Conservation (phyloP, 2,329 filamentous ascomycete genomes). For the Arthroderma sp. region DNA sequence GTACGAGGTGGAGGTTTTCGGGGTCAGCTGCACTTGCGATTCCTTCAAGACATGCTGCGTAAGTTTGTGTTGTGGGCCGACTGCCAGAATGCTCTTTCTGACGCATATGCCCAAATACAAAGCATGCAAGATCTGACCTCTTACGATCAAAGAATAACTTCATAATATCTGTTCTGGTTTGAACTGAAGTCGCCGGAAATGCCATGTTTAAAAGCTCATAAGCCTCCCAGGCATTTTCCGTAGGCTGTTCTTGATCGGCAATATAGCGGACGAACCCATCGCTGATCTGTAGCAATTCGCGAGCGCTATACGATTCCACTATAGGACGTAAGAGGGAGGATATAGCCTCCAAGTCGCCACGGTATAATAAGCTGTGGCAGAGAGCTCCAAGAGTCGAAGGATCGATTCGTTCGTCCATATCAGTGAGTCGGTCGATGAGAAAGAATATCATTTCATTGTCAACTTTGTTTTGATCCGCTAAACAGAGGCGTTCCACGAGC, state of each 20-base stretch:
- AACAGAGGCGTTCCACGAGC: slow-evolving; percentile 34
- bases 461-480: slow-evolving; percentile 60
- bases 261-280: slow-evolving; percentile 56
- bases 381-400: slow-evolving; percentile 61
- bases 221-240: slow-evolving; percentile 47
- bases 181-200: slow-evolving; percentile 50
- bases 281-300: slow-evolving; percentile 55
- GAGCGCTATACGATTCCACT: slow-evolving; percentile 23
- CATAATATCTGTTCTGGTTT: slow-evolving; percentile 61
- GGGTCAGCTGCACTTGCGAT: slow-evolving; percentile 48
- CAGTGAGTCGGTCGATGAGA: slow-evolving; percentile 60
- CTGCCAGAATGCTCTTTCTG: slow-evolving; percentile 50
- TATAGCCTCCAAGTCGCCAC: slow-evolving; percentile 64
- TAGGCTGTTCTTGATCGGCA: slow-evolving; percentile 43
- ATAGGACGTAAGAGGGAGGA: slow-evolving; percentile 70
- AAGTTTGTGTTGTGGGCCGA: slow-evolving; percentile 60
- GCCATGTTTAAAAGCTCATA: slow-evolving; percentile 46
- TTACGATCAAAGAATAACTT: slow-evolving; percentile 63
- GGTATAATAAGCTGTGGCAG: slow-evolving; percentile 58
- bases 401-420: slow-evolving; percentile 55
- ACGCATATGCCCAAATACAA: slow-evolving; percentile 92
- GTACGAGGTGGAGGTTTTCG: slow-evolving; percentile 58
- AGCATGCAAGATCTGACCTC: slow-evolving; percentile 69
- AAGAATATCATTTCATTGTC: slow-evolving; percentile 58
- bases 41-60: slow-evolving; percentile 64